phyloP scores from a whole-genome alignment of 192 early-diverging fungal genomes.

The Cetraspora pellucida region DNA sequence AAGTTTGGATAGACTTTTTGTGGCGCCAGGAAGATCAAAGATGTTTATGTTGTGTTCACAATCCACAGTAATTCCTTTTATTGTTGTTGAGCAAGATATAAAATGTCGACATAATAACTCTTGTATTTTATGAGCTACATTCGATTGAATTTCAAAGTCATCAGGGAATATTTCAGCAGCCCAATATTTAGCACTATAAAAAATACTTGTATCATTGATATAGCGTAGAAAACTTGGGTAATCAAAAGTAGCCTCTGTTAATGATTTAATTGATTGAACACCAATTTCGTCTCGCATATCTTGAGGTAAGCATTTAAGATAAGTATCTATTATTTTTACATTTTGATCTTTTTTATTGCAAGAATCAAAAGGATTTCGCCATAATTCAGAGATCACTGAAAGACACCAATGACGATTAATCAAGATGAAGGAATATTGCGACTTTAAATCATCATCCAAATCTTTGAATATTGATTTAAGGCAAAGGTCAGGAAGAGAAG shows the following conservation, averaged over 20 bases:
- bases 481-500: conserved; percentile 4
- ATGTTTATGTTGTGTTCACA: too few species aligned
- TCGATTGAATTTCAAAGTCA: not conserved
- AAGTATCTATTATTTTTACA: not conserved
- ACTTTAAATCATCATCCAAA: not conserved
- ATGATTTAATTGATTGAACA: not conserved
- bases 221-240: not conserved
- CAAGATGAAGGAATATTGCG: not conserved
- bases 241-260: not conserved
- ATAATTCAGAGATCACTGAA: not conserved
- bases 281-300: not conserved
- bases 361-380: conserved; percentile 8
- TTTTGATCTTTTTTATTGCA: not conserved
- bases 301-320: not conserved
- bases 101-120: too few species aligned
- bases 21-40: too few species aligned
- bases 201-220: not conserved
- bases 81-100: too few species aligned
- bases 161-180: not conserved
- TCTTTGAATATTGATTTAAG: not conserved
- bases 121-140: too few species aligned
- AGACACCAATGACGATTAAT: conserved; percentile 19
- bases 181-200: not conserved
- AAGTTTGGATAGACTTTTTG: too few species aligned
- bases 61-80: too few species aligned